Percentiles rank a stretch among this genome's conserved stretches.
phyloP scores from a whole-genome alignment of 2,329 filamentous ascomycete species.

The Aspergillus caelatus region DNA sequence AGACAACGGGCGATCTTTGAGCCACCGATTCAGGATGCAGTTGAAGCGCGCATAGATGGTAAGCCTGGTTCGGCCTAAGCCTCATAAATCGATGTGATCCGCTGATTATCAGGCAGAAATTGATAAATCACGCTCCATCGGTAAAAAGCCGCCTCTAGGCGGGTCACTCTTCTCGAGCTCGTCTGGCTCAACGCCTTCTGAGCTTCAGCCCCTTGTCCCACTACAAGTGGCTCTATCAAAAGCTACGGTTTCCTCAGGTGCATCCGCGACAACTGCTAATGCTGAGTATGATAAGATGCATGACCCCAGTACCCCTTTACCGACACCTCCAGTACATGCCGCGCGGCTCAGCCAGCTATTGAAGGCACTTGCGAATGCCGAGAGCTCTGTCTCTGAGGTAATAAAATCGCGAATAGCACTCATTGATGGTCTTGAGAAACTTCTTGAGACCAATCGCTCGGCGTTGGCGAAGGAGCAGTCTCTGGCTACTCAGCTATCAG shows the following conservation, averaged over 20 bases:
- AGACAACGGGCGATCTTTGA: slow-evolving; percentile 85
- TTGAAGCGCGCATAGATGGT: slow-evolving; percentile 82
- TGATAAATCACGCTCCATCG: slow-evolving; percentile 56
- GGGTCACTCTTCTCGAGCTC: slow-evolving; percentile 71
- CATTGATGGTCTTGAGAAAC: slow-evolving; percentile 77
- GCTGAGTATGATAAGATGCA: slow-evolving; percentile 83
- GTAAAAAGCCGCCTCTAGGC: slow-evolving; percentile 61
- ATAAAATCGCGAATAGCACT: slow-evolving; percentile 82
- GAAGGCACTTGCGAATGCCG: slow-evolving; percentile 83
- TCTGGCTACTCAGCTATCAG: slow-evolving; percentile 64
- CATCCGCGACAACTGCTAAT: slow-evolving; percentile 70
- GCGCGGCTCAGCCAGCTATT: slow-evolving; percentile 87
- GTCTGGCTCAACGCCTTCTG: slow-evolving; percentile 66
- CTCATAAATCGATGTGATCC: neutral
- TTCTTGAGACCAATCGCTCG: slow-evolving; percentile 72
- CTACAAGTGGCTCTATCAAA: slow-evolving; percentile 76
- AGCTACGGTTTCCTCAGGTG: slow-evolving; percentile 67
- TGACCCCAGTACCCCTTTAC: slow-evolving; percentile 67
- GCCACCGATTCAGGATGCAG: slow-evolving; percentile 72
- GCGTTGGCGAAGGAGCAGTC: slow-evolving; percentile 71
- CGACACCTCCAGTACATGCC: slow-evolving; percentile 86
- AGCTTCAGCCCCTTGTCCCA: slow-evolving; percentile 75
- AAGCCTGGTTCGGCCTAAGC: slow-evolving; percentile 29
- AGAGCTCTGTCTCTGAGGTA: slow-evolving; percentile 84
- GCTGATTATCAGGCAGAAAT: slow-evolving; percentile 47